A percentile compares a stretch with the other conserved stretches of the same genome.
Conservation (phyloP, 164 flowering plant genomes). For the Nelumbo lutea region DNA sequence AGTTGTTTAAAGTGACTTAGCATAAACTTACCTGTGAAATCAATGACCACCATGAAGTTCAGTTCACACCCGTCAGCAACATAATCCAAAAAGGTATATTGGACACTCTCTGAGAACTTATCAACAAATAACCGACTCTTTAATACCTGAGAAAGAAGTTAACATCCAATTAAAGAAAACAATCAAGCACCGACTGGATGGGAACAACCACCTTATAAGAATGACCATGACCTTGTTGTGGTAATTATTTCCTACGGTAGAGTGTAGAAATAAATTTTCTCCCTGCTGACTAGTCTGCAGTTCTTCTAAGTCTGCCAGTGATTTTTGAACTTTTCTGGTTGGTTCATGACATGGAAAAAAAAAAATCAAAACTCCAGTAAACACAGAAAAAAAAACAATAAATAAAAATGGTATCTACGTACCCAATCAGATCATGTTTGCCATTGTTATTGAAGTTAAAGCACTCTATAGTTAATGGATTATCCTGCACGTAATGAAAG, state of each 20-base stretch:
- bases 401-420: conserved; percentile 14
- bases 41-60: conserved; percentile 87
- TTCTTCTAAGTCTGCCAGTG: conserved; percentile 62
- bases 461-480: conserved; percentile 57
- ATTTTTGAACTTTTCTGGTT: conserved; percentile 60
- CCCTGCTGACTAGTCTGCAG: conserved; percentile 45
- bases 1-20: too few species aligned
- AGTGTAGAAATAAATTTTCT: conserved; percentile 47
- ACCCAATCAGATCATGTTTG: conserved; percentile 70
- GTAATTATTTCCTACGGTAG: conserved; percentile 40
- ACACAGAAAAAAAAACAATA: neutral
- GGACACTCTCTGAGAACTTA: conserved; percentile 45
- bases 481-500: conserved; percentile 40
- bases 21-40: conserved; percentile 62
- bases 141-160: conserved; percentile 33
- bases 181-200: neutral
- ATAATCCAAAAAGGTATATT: conserved; percentile 75
- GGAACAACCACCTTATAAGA: neutral
- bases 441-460: conserved; percentile 68
- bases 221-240: conserved; percentile 51
- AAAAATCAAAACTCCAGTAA: conserved; percentile 11
- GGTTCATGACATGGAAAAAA: conserved; percentile 2
- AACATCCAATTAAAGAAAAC: conserved; percentile 5
- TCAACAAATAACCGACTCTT: conserved; percentile 72
- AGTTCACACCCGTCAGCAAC: conserved; percentile 64